phyloP scores from a whole-genome alignment of 139 green algal genomes.

The Chlorella ohadii region DNA sequence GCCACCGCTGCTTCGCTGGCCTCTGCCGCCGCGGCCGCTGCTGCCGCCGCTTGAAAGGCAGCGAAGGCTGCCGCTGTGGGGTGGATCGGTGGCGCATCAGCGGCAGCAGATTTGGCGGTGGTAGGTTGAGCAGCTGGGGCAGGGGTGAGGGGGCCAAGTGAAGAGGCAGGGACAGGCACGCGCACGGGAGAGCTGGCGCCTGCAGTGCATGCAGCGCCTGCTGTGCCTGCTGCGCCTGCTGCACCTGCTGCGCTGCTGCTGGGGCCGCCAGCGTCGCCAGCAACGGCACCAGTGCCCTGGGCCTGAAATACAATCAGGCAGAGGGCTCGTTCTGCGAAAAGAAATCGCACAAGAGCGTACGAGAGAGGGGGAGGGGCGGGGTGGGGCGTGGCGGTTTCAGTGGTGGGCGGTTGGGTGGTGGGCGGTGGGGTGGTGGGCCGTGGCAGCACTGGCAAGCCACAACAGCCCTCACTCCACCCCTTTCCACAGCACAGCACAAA shows the following conservation, averaged over 20 bases:
- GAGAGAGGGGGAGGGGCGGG: background rate
- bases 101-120: background rate
- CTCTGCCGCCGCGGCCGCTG: background rate
- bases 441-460: background rate
- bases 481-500: background rate
- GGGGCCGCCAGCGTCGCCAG: background rate
- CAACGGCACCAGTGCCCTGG: background rate
- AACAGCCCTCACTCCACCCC: background rate
- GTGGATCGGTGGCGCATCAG: background rate
- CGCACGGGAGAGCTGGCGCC: background rate
- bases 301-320: constrained; percentile 13
- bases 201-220: background rate
- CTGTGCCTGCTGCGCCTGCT: background rate
- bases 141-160: background rate
- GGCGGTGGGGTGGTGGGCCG: background rate
- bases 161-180: background rate
- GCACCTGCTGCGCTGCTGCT: background rate
- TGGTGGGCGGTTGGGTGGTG: constrained; percentile 6
- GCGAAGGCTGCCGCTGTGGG: background rate
- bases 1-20: background rate
- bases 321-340: constrained; percentile 21
- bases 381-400: background rate
- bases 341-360: background rate
- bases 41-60: background rate
- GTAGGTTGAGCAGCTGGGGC: background rate